phyloP scores from a whole-genome alignment of 495 filamentous ascomycete species.

The Penicillium ucsense region DNA sequence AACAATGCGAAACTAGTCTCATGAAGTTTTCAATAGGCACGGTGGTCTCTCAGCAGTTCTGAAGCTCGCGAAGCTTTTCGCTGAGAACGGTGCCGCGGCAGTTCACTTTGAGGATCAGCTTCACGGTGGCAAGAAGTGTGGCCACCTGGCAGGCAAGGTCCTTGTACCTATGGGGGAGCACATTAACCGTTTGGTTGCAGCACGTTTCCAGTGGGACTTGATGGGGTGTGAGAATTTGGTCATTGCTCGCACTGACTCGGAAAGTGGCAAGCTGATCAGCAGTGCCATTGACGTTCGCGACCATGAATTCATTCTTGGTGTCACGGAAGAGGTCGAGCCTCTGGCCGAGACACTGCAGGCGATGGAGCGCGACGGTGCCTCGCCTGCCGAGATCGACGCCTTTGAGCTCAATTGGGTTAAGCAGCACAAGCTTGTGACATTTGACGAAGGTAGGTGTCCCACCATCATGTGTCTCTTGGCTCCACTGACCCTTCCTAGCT shows the following conservation, averaged over 20 bases:
- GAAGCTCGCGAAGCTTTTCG: slow-evolving; percentile 95
- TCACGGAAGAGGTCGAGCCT: slow-evolving; percentile 61
- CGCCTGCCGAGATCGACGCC: slow-evolving; percentile 67
- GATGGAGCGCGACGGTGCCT: slow-evolving; percentile 74
- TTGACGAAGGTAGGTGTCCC: slow-evolving; percentile 62
- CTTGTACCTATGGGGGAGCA: slow-evolving; percentile 90
- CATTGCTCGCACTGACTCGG: slow-evolving; percentile 90
- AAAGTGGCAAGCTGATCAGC: slow-evolving; percentile 82
- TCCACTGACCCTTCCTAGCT: slow-evolving; percentile 33
- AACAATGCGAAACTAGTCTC: too few relatives aligned
- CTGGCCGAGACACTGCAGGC: slow-evolving; percentile 81
- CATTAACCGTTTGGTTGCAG: slow-evolving; percentile 85
- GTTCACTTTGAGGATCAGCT: slow-evolving; percentile 98
- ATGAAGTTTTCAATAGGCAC: slow-evolving; percentile 29
- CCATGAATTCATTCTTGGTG: slow-evolving; percentile 91
- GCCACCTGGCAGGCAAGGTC: slow-evolving; percentile 93
- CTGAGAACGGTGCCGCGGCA: slow-evolving; percentile 93
- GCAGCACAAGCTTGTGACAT: slow-evolving; percentile 74
- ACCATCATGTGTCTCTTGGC: not conserved
- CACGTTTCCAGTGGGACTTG: slow-evolving; percentile 94
- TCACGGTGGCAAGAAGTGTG: slow-evolving; percentile 97
- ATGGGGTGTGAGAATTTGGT: slow-evolving; percentile 93
- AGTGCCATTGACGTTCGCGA: slow-evolving; percentile 88
- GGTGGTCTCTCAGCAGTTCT: slow-evolving; percentile 86
- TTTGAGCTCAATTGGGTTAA: slow-evolving; percentile 89